These are phyloP conservation scores for Clitopilus hobsonii DNA, from an alignment of 768 basidiomycete genomes.

Conservation along the genomic window DNA sequence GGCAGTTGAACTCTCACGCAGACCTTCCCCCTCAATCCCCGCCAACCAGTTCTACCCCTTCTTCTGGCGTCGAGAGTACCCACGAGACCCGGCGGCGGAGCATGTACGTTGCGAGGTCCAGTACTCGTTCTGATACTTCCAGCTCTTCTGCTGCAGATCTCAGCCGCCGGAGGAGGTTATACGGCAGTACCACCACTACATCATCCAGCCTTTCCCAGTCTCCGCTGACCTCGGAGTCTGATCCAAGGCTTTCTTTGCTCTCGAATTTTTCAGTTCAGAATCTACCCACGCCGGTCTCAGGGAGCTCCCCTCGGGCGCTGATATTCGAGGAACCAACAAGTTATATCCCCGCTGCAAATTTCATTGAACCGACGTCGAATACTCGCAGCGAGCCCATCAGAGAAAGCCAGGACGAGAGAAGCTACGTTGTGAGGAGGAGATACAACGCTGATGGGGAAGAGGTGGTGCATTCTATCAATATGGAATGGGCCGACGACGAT, in stretches of 20 bases:
- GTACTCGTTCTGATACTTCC: background rate
- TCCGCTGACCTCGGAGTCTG: conserved; percentile 19
- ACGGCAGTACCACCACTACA: background rate
- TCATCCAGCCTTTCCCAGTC: conserved; percentile 14
- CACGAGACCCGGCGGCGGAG: background rate
- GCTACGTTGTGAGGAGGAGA: conserved; percentile 30
- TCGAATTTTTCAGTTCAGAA: conserved; percentile 38
- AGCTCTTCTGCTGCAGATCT: background rate
- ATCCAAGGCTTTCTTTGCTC: conserved; percentile 31
- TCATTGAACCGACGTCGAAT: conserved; percentile 5
- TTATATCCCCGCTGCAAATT: conserved; percentile 18
- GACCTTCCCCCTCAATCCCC: conserved; percentile 13
- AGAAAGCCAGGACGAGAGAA: conserved; percentile 18
- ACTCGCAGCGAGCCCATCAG: conserved; percentile 2
- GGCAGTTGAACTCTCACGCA: no score
- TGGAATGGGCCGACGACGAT: conserved; percentile 35
- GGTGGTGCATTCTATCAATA: conserved; percentile 32
- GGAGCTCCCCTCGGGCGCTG: conserved; percentile 24
- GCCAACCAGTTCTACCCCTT: conserved; percentile 6
- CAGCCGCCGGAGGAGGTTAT: conserved; percentile 5
- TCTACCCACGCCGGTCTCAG: conserved; percentile 28
- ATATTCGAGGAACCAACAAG: conserved; percentile 38
- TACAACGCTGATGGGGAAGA: conserved; percentile 33
- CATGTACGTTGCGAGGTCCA: background rate
- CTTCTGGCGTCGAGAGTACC: conserved; percentile 5